Conservation (phyloP, 2,329 filamentous ascomycete genomes). For the Plectosphaerella plurivora region DNA sequence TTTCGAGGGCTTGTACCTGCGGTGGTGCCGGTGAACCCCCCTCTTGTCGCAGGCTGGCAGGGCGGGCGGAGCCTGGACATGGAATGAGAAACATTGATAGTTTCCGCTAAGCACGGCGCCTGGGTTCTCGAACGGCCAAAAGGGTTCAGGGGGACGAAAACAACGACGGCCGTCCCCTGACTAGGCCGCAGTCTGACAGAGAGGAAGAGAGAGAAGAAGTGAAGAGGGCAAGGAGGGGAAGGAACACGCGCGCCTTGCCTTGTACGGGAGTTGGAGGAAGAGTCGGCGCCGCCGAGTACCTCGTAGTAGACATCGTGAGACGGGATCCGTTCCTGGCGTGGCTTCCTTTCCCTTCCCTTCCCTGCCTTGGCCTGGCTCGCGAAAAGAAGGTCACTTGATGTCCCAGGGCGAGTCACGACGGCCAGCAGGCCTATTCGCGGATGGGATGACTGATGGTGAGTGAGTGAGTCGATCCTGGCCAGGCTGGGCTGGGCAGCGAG, state of each 20-base stretch:
- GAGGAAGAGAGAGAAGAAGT: not conserved
- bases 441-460: no score
- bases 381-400: no score
- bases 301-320: not conserved
- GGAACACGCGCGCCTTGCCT: not conserved
- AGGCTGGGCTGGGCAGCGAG: no score
- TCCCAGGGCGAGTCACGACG: no score
- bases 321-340: no score
- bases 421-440: no score
- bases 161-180: not conserved
- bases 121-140: not conserved
- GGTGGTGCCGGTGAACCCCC: no score
- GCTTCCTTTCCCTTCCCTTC: no score
- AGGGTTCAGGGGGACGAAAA: not conserved
- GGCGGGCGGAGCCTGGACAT: not conserved
- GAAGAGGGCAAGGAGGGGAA: not conserved
- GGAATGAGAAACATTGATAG: slow-evolving; percentile 4
- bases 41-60: no score
- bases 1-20: no score
- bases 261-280: not conserved
- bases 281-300: not conserved
- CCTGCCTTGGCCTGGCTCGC: no score
- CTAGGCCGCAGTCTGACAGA: not conserved
- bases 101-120: slow-evolving; percentile 1
- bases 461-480: no score